Percentiles rank a stretch among this genome's conserved stretches.
phyloP scores from a whole-genome alignment of 2,329 filamentous ascomycete genomes.

The Sphaerostilbella broomeana region DNA sequence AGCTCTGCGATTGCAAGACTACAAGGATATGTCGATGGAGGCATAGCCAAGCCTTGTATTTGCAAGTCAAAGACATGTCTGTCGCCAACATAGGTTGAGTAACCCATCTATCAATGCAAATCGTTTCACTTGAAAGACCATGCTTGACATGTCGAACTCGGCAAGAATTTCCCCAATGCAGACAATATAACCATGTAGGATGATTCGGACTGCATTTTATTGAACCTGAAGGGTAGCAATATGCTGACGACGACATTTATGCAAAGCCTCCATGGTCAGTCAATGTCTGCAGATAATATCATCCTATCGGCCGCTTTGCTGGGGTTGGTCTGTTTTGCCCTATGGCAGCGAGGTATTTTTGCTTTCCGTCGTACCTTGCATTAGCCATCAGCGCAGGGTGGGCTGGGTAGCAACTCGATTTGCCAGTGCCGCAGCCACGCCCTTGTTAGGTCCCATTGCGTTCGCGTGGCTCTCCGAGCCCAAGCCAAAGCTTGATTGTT shows the following conservation, averaged over 20 bases:
- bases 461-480: conserved; percentile 6
- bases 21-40: conserved; percentile 2
- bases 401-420: conserved; percentile 9
- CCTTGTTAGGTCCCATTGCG: conserved; percentile 1
- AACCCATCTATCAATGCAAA: background rate
- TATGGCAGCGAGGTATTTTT: conserved; percentile 10
- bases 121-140: background rate
- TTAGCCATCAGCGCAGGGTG: conserved; percentile 6
- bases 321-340: background rate
- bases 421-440: background rate
- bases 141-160: background rate
- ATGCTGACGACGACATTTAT: conserved; percentile 6
- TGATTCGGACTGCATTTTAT: too few species aligned
- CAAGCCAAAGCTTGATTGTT: conserved; percentile 8
- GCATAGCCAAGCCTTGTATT: background rate
- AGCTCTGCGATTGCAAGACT: background rate
- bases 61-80: background rate
- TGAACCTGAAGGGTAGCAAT: conserved; percentile 1
- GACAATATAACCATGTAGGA: background rate
- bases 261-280: conserved; percentile 4
- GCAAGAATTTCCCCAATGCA: too few species aligned
- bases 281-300: background rate
- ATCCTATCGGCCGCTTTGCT: too few species aligned
- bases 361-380: conserved; percentile 12
- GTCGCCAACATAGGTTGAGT: background rate